Percentiles rank a stretch among this genome's conserved stretches.
These are phyloP conservation scores for Taphrina betulina DNA, from an alignment of 1,139 yeast genomes.

Conservation along the genomic window DNA sequence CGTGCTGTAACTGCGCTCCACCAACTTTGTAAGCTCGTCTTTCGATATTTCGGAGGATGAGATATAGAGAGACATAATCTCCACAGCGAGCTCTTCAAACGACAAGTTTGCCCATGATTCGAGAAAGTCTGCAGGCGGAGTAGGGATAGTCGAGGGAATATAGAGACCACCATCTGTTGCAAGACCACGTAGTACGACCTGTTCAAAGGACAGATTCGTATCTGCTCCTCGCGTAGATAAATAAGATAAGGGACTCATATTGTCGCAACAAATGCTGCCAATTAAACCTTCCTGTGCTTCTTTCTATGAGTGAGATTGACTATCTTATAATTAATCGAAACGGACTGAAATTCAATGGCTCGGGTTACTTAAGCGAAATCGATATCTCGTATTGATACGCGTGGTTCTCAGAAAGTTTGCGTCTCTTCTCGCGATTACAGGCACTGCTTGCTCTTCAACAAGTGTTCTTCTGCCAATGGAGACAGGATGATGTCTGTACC, in stretches of 20 bases:
- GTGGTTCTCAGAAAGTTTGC: too few relatives aligned
- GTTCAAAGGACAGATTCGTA: constrained; percentile 33
- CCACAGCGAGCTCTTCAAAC: constrained; percentile 82
- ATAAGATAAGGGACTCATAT: constrained; percentile 20
- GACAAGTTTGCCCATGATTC: constrained; percentile 68
- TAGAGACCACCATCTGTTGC: constrained; percentile 96
- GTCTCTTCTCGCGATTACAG: background rate
- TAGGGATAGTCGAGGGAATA: constrained; percentile 79
- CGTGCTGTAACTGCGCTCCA: constrained; percentile 76
- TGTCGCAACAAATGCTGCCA: background rate
- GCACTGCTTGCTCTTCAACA: too few relatives aligned
- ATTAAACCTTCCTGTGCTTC: background rate
- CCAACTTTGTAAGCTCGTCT: constrained; percentile 61
- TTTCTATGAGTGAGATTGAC: background rate
- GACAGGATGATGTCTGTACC: too few relatives aligned
- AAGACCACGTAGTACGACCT: constrained; percentile 66
- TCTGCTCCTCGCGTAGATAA: constrained; percentile 35
- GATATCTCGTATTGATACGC: too few relatives aligned
- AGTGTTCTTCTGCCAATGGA: too few relatives aligned
- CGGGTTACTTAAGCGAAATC: too few relatives aligned
- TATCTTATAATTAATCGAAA: too few relatives aligned
- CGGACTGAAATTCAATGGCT: too few relatives aligned
- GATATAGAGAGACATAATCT: constrained; percentile 78
- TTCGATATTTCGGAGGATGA: constrained; percentile 66
- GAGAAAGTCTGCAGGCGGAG: constrained; percentile 60